These are phyloP conservation scores for Dissophora ornata DNA, from an alignment of 192 early-diverging fungal species.

Conservation along the genomic window DNA sequence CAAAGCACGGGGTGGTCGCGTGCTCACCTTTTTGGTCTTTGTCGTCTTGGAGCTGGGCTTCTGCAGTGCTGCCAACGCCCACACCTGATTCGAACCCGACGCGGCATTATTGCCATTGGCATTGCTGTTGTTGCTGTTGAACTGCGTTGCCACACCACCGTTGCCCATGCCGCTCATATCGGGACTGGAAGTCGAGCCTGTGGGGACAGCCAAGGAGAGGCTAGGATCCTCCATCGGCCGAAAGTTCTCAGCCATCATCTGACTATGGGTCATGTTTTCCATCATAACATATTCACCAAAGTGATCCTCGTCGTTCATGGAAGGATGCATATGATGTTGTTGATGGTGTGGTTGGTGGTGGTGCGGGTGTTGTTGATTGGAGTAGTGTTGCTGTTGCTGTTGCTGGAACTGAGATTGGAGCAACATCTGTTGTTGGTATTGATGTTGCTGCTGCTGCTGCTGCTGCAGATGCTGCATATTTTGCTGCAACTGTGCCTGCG, in stretches of 20 bases:
- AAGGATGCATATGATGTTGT: constrained; percentile 7
- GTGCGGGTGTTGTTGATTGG: constrained; percentile 2
- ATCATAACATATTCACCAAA: constrained; percentile 50
- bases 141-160: constrained; percentile 2
- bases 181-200: constrained; percentile 3
- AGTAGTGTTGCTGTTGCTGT: constrained; percentile 13
- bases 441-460: constrained; percentile 35
- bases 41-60: constrained; percentile 47
- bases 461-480: constrained; percentile 19
- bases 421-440: constrained; percentile 36
- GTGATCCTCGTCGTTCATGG: constrained; percentile 49
- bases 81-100: constrained; percentile 19
- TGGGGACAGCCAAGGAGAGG: constrained; percentile 5
- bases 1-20: constrained; percentile 60
- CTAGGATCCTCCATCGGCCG: constrained; percentile 18
- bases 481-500: constrained; percentile 22
- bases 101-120: no score
- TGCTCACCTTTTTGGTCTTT: constrained; percentile 54
- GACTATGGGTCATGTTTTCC: constrained; percentile 32
- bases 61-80: constrained; percentile 41
- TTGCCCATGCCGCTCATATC: constrained; percentile 17
- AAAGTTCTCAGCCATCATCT: constrained; percentile 24
- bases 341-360: constrained; percentile 13
- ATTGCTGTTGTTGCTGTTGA: not conserved
- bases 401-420: constrained; percentile 30